Evolutionary conservation across 768 basidiomycete genomes (phyloP).

Genomic region (Obba rivulosa): DNA sequence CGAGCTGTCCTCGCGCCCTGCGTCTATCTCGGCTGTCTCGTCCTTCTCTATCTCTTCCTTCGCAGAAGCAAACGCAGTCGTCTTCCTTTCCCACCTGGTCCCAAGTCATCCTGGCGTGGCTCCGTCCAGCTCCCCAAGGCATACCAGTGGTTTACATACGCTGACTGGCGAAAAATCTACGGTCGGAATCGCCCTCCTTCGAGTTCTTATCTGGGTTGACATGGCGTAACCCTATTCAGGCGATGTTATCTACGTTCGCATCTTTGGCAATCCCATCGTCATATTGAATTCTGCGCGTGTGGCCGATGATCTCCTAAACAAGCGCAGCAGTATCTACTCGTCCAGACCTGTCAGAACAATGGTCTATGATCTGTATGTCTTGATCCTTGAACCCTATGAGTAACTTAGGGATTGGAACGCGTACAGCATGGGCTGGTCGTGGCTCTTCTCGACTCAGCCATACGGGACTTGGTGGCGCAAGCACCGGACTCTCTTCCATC

Average conservation of each 20-base stretch:
- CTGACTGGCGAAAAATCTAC: constrained; percentile 37
- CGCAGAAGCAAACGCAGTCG: background rate
- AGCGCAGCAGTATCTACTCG: constrained; percentile 21
- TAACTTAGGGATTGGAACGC: background rate
- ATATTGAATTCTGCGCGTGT: constrained; percentile 17
- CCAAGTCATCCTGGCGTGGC: constrained; percentile 33
- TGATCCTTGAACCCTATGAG: background rate
- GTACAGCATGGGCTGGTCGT: constrained; percentile 7
- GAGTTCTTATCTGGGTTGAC: background rate
- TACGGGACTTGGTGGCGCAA: constrained; percentile 14
- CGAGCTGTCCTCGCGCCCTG: constrained; percentile 10
- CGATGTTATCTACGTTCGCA: constrained; percentile 17
- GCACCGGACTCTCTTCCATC: constrained; percentile 15
- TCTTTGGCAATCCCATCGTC: constrained; percentile 18
- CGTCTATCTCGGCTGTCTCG: constrained; percentile 3
- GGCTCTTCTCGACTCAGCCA: constrained; percentile 7
- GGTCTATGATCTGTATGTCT: constrained; percentile 18
- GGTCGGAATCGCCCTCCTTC: constrained; percentile 22
- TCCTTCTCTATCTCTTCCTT: background rate
- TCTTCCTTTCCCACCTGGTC: constrained; percentile 35
- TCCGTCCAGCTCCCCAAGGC: constrained; percentile 27
- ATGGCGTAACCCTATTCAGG: constrained; percentile 6
- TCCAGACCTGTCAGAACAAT: constrained; percentile 15
- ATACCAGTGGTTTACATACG: constrained; percentile 43
- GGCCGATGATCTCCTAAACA: constrained; percentile 19